These are phyloP conservation scores for Podospora bellae-mahoneyi DNA, from an alignment of 495 filamentous ascomycete genomes.

Conservation along the genomic window DNA sequence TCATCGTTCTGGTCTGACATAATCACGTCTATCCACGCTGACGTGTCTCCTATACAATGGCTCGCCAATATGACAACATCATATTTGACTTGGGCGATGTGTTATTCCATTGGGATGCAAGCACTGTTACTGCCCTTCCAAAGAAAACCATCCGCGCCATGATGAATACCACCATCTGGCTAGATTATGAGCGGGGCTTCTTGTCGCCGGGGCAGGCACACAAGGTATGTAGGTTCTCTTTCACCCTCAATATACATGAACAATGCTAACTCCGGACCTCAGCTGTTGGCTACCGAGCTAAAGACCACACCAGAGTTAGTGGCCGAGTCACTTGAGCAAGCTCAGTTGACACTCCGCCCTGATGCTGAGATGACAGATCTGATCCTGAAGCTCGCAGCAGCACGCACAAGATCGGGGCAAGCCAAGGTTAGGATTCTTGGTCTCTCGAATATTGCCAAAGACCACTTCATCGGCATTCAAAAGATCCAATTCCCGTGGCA, in stretches of 20 bases:
- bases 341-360: slow-evolving; percentile 1
- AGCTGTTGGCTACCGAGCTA: slow-evolving; percentile 1
- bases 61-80: slow-evolving; percentile 13
- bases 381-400: slow-evolving; percentile 2
- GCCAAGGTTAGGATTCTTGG: slow-evolving; percentile 2
- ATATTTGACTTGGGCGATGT: slow-evolving; percentile 17
- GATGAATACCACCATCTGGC: slow-evolving; percentile 10
- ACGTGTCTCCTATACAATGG: slow-evolving; percentile 1
- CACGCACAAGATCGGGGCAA: background rate
- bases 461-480: slow-evolving; percentile 20
- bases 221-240: slow-evolving; percentile 1
- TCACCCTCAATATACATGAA: background rate
- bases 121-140: slow-evolving; percentile 5
- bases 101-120: slow-evolving; percentile 17
- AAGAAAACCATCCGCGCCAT: background rate
- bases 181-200: slow-evolving; percentile 4
- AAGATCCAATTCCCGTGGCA: slow-evolving; percentile 22
- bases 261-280: background rate
- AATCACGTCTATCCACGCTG: background rate
- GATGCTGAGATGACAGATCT: slow-evolving; percentile 4
- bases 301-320: slow-evolving; percentile 4
- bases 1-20: background rate
- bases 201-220: slow-evolving; percentile 9
- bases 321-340: slow-evolving; percentile 1
- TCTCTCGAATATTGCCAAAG: slow-evolving; percentile 18